Base-by-base conservation (phyloP, 164 flowering plant species). In the Sextonia rubra region DNA sequence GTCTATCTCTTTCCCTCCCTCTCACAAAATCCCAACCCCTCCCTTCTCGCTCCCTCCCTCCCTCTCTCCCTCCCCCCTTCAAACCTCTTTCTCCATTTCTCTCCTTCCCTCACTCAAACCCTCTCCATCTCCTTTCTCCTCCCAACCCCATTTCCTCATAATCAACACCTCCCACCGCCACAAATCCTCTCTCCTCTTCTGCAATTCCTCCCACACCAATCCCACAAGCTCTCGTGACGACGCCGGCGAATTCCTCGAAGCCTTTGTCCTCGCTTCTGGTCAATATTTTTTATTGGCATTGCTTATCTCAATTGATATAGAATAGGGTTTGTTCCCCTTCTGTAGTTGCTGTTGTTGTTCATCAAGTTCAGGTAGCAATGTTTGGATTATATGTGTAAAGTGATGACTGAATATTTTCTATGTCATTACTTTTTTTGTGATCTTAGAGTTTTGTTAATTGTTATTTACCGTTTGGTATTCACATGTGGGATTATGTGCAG, bases 231-330 rank as follows among this genome's bases (percentile, higher is more conserved):
- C n/a, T n/a, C n/a, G 22, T 32, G 80, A 48, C 69, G 80, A 75
- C 73, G 75, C 74, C 23, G 77, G 68, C 26, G 84, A 86, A 0
- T 86, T 72, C 68, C 71, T 89, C 55, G 76, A 81, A 75, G 91
- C 93, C 25, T 79, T 82, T 14, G 73, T 89, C 69, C 84, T 89
- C 58, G 66, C 80, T 44, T 72, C 91, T 80, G 93, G 93, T 89
- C 47, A 25, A 72, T 30, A 3, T 68, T 63, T 2, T 52, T 52
- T 52, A 18, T 52, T 17, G 4, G 58, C 58, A 3, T 52, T 52
- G 58, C 58, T 12, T 4, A 3, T 37, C 1, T 37, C 44, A 37
- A 37, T 37, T 37, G 44, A n/a, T n/a, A 7, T n/a, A n/a, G n/a
- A n/a, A n/a, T n/a, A 1, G 44, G n/a, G 58, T 12, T 52, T 52